Base-by-base conservation (phyloP, 225 moss, liverwort and hornwort species). In the Neckera pumila region DNA sequence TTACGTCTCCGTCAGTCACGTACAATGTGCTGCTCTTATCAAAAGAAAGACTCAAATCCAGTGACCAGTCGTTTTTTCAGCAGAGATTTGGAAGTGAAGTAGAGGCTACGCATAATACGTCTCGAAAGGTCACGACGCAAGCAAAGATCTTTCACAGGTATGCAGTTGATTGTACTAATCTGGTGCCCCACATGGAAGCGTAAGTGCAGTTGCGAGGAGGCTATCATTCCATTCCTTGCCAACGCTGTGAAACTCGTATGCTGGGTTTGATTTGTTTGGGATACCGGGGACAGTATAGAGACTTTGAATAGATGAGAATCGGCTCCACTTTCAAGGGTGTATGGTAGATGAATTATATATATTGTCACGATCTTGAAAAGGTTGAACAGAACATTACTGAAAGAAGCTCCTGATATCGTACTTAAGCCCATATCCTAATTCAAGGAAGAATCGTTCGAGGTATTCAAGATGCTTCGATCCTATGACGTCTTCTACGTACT, bases 111-210 rank as follows among this genome's bases (percentile, higher is more conserved):
- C 70, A 21, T 21, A 57, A 73, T 31, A 21, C 54, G 21, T 79
- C 65, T 74, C 76, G 16, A 66, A 81, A 61, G 38, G 54, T 60
- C 62, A 67, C 84, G 9, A 85, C 59, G 69, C 59, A 81, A 27
- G 86, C 90, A 5, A 77, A 54, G 65, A 80, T 89, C 57, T 21
- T 89, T 61, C 92, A 89, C 79, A 92, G 91, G 92, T 92, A 75
- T 53, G 64, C 18, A 21, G n/a, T 23, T 38, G 64, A 82, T 69
- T 31, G 10, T 64, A 33, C 36, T n/a, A 38, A 8, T 45, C n/a
- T n/a, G n/a, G 43, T 31, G 18, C 63, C 21, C 42, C 34, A 31
- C 65, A 28, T 75, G 45, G 27, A 42, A 33, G 49, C 51, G 70
- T 17, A 36, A 84, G 13, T 76, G 2, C 18, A 49, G 22, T 64